phyloP scores from a whole-genome alignment of 2,329 filamentous ascomycete species.

The Fusarium sp. region DNA sequence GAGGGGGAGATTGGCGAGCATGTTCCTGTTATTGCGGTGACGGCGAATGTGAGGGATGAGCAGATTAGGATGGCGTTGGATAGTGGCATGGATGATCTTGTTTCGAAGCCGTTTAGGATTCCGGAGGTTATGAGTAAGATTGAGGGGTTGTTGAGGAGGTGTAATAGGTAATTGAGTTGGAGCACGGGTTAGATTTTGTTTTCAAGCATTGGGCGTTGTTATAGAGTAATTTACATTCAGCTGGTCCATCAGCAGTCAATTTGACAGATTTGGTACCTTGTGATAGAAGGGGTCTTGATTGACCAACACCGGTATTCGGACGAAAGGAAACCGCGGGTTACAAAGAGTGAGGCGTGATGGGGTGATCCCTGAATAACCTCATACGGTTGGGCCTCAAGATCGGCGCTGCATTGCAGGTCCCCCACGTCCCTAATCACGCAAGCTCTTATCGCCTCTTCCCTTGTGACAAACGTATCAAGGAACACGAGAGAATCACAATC shows the following conservation, averaged over 20 bases:
- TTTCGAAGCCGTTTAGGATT: constrained; percentile 69
- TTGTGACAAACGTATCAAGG: too few species aligned
- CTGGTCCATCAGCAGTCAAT: too few species aligned
- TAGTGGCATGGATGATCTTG: constrained; percentile 62
- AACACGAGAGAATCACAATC: too few species aligned
- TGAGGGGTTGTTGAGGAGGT: constrained; percentile 29
- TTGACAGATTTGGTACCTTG: too few species aligned
- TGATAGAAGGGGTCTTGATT: too few species aligned
- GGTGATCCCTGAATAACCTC: neutral
- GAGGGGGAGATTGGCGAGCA: constrained; percentile 48
- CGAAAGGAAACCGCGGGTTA: neutral
- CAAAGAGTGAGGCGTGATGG: too few species aligned
- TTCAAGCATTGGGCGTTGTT: neutral
- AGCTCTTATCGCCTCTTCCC: neutral
- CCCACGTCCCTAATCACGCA: neutral
- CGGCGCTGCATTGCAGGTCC: neutral
- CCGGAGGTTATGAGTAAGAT: constrained; percentile 67
- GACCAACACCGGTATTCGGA: neutral
- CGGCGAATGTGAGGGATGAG: constrained; percentile 62
- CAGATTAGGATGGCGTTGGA: constrained; percentile 53
- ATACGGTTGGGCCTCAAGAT: neutral
- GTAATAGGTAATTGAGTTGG: neutral
- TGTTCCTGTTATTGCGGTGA: constrained; percentile 60
- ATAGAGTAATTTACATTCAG: neutral
- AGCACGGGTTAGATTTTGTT: too few species aligned